Evolutionary conservation across 768 basidiomycete genomes (phyloP), one percentile per base, ranked within the genome.

Genomic region (Pluteus cervinus): DNA sequence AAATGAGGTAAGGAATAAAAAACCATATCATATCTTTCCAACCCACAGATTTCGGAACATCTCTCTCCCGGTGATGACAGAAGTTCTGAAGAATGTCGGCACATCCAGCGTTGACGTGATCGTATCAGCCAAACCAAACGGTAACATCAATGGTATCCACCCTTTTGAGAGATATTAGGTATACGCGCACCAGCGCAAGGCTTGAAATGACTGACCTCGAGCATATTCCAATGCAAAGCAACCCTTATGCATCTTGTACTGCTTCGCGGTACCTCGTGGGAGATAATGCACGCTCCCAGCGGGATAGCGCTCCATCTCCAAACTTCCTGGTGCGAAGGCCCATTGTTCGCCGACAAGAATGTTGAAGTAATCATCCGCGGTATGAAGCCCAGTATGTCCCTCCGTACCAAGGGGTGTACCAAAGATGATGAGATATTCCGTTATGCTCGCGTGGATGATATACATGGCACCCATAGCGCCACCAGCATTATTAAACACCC

Each of bases 391-490:
- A 10, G 81, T 76, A 55, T 98, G 96, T 2, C 96, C 96, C 63
- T 99, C 96, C 2, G 94, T 98, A 7, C 96, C 96, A 7, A 97
- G 71, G 0, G 96, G 91, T 1, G 93, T 94, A 4, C 96, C 93
- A 46, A 96, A 96, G 49, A 97, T 83, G 57, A 91, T 91, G 48
- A 90, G 75, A 65, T 94, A 99, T 66, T 99, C 96, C 7, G 94
- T 97, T 51, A 99, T 82, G 62, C 80, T 85, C 12, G 94, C 90
- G 52, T 98, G 96, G 46, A 98, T 88, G 62, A 98, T 74, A 58
- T 92, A 96, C 94, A 99, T 97, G 23, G 83, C 83, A 29, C 92
- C 92, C 93, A 94, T 97, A 1, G 92, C 92, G 42, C 96, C 96
- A 8, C 93, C 96, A 1, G 94, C 93, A 51, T 97, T 98, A 68